phyloP scores from a whole-genome alignment of 2,329 filamentous ascomycete genomes.

The Fusarium hainanense region DNA sequence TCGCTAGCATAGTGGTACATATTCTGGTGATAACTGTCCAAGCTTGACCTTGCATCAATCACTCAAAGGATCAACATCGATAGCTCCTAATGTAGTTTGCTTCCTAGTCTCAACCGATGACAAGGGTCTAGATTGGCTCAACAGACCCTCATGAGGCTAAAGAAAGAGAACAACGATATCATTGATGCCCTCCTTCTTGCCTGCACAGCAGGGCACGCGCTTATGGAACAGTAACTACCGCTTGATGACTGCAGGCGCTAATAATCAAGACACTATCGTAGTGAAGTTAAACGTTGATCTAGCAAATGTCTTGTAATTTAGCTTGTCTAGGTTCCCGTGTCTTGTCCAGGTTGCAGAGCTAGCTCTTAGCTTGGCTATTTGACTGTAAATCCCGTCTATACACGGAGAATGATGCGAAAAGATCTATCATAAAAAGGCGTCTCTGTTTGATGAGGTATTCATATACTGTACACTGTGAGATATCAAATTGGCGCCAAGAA shows the following conservation, averaged over 20 bases:
- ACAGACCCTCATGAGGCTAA: not conserved
- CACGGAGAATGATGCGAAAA: conserved; percentile 1
- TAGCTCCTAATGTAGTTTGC: conserved; percentile 17
- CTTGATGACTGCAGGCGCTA: conserved; percentile 20
- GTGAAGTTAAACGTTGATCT: not conserved
- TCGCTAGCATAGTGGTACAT: not conserved
- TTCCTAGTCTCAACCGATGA: conserved; percentile 10
- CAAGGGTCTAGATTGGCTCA: conserved; percentile 1
- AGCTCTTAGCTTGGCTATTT: not conserved
- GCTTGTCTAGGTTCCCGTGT: conserved; percentile 10
- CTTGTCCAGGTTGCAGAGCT: conserved; percentile 16
- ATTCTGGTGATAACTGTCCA: not conserved
- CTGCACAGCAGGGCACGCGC: conserved; percentile 1
- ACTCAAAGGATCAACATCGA: conserved; percentile 4
- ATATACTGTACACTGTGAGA: not conserved
- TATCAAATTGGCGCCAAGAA: not conserved
- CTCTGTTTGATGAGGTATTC: not conserved
- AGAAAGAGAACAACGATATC: not conserved
- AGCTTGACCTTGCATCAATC: conserved; percentile 6
- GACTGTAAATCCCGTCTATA: not conserved
- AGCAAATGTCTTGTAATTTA: conserved; percentile 6
- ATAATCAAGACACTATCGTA: conserved; percentile 24
- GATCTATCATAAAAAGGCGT: not conserved
- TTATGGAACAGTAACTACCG: conserved; percentile 19
- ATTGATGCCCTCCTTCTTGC: conserved; percentile 12